Evolutionary conservation across 1,284 basidiomycete species (phyloP).

Genomic region (Schizophyllum amplum): DNA sequence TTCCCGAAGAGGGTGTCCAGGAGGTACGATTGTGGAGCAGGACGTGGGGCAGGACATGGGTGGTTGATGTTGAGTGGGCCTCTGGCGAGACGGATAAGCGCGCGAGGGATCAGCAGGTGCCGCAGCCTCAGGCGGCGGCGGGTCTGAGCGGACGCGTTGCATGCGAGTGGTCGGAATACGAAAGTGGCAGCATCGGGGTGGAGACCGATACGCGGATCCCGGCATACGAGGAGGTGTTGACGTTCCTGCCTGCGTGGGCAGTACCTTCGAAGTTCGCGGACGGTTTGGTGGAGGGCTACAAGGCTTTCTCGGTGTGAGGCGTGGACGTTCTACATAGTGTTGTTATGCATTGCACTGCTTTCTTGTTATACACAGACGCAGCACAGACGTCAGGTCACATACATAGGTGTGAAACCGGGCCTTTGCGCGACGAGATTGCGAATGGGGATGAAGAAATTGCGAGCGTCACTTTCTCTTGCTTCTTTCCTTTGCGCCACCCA

Average conservation of each 20-base stretch:
- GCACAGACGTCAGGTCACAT: too few relatives aligned
- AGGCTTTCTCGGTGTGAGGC: background rate
- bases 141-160: conserved; percentile 43
- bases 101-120: conserved; percentile 4
- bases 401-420: background rate
- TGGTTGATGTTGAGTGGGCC: conserved; percentile 46
- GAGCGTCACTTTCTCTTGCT: background rate
- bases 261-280: conserved; percentile 47
- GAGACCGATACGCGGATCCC: conserved; percentile 41
- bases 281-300: conserved; percentile 49
- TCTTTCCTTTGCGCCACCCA: background rate
- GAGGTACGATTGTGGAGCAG: conserved; percentile 60
- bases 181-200: conserved; percentile 43
- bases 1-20: conserved; percentile 31
- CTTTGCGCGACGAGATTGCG: background rate
- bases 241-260: conserved; percentile 63
- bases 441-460: background rate
- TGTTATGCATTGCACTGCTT: background rate
- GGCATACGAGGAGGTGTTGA: conserved; percentile 61
- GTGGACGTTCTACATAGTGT: background rate
- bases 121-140: conserved; percentile 14
- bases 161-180: conserved; percentile 67
- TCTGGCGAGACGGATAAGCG: conserved; percentile 11
- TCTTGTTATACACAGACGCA: too few relatives aligned
- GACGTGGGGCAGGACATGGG: conserved; percentile 54